phyloP scores from a whole-genome alignment of 208 protist genomes.

The Jaenimonas drosophilae region DNA sequence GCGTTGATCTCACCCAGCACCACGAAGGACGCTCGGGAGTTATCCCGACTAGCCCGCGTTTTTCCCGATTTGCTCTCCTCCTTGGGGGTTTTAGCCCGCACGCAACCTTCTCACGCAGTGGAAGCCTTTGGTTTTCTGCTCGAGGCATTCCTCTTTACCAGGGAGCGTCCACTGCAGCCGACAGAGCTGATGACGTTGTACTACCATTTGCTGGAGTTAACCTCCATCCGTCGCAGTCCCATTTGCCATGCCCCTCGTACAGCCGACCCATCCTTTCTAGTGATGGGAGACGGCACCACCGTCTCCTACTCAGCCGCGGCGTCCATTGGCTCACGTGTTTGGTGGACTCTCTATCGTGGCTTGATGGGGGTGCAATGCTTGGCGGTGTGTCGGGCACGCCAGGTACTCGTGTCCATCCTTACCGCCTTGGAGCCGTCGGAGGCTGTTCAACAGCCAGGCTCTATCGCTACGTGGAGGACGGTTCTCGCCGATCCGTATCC shows the following conservation, averaged over 20 bases:
- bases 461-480: slow-evolving; percentile 4
- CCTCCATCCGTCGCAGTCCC: slow-evolving; percentile 24
- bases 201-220: slow-evolving; percentile 35
- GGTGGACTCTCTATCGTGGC: slow-evolving; percentile 62
- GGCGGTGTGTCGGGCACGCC: slow-evolving; percentile 44
- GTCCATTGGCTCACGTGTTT: slow-evolving; percentile 31
- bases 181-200: slow-evolving; percentile 42
- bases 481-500: no score
- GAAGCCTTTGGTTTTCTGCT: slow-evolving; percentile 33
- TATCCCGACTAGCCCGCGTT: slow-evolving; percentile 25
- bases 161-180: slow-evolving; percentile 10
- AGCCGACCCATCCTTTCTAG: slow-evolving; percentile 6
- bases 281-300: slow-evolving; percentile 1
- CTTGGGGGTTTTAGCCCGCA: slow-evolving; percentile 34
- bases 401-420: slow-evolving; percentile 39
- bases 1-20: slow-evolving; percentile 31
- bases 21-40: slow-evolving; percentile 18
- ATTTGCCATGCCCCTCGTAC: slow-evolving; percentile 10
- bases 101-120: slow-evolving; percentile 30
- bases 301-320: slow-evolving; percentile 13
- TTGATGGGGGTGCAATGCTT: slow-evolving; percentile 27
- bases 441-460: not conserved
- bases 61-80: slow-evolving; percentile 46
- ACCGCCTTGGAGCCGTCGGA: slow-evolving; percentile 15
- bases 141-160: slow-evolving; percentile 41